Evolutionary conservation across 257 asterid genomes (phyloP), one percentile per base, ranked within the genome.

Genomic region (Lithospermum erythrorhizon): DNA sequence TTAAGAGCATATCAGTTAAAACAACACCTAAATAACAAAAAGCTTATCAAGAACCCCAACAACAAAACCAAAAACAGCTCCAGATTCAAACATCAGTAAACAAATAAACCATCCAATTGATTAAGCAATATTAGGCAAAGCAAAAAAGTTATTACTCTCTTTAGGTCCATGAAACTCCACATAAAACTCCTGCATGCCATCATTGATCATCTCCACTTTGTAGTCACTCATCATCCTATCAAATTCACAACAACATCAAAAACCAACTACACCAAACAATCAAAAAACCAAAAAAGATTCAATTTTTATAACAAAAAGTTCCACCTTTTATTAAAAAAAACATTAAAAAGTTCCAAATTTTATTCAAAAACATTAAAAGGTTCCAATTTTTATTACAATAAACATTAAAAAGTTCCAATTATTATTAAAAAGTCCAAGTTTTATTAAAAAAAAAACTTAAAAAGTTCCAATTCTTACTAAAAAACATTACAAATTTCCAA

Each of bases 141-240:
- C 24, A 30, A 22, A 22, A 63, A 7, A 6, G 71, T 57, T 18
- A 56, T 83, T 82, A 87, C 97, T 82, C 52, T 89, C 95, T 78
- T 82, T 89, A 52, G 97, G 97, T 59, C 97, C 97, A 74, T 84
- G 93, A 63, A 87, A 84, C 55, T 82, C 83, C 70, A 89, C 97
- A 76, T 64, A 75, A 68, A 89, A 87, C 70, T 87, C 95, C 66
- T 84, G 94, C 87, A 79, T 81, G 72, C 87, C 83, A 67, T 89
- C 97, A 78, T 89, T 82, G 85, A 84, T 79, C 90, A 73, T 83
- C 80, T 89, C 97, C 80, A 89, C 97, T 77, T 89, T 87, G 68
- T 87, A 87, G 70, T 87, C 97, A 68, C 83, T 86, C 95, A 82
- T 86, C 95, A 89, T 80, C 95, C 97, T 89, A 75, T 41, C 13